phyloP scores from a whole-genome alignment of 305 asterid species.

The Rubia balearica region DNA sequence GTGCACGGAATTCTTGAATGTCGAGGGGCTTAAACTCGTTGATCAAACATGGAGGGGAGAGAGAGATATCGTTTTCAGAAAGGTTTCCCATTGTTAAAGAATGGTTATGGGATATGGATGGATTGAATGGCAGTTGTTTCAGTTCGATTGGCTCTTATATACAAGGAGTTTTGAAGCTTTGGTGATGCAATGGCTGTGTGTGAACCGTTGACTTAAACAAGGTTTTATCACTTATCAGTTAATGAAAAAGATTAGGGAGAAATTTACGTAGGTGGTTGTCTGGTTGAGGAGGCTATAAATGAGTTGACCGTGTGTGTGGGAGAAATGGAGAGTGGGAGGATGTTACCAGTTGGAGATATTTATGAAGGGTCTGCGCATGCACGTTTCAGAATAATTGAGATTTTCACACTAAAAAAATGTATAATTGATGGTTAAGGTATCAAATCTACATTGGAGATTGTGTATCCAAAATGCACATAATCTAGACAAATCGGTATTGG shows the following conservation, averaged over 20 bases:
- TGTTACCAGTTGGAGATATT: conserved; percentile 4
- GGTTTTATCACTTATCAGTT: conserved; percentile 1
- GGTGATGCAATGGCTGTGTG: neutral
- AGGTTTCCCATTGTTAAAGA: conserved; percentile 5
- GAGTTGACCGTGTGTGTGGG: neutral
- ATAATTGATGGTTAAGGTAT: too few species aligned
- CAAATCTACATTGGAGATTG: too few species aligned
- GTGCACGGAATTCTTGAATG: conserved; percentile 5
- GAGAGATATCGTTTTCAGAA: conserved; percentile 6
- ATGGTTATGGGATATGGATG: neutral
- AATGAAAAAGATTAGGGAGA: conserved; percentile 1
- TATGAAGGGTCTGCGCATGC: neutral
- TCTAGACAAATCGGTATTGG: too few species aligned
- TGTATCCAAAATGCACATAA: too few species aligned
- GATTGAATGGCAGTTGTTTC: neutral
- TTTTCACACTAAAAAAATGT: neutral
- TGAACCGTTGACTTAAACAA: neutral
- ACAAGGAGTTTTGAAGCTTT: neutral
- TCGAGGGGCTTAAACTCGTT: conserved; percentile 8
- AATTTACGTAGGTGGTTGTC: neutral
- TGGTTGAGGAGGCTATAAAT: conserved; percentile 12
- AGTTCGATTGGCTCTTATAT: neutral
- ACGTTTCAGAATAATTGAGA: neutral
- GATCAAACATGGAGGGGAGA: neutral
- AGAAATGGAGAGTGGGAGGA: neutral